A percentile compares a stretch with the other conserved stretches of the same genome.
Conservation (phyloP, 352 stramenopile genomes). For the Phytophthora agathidicida region DNA sequence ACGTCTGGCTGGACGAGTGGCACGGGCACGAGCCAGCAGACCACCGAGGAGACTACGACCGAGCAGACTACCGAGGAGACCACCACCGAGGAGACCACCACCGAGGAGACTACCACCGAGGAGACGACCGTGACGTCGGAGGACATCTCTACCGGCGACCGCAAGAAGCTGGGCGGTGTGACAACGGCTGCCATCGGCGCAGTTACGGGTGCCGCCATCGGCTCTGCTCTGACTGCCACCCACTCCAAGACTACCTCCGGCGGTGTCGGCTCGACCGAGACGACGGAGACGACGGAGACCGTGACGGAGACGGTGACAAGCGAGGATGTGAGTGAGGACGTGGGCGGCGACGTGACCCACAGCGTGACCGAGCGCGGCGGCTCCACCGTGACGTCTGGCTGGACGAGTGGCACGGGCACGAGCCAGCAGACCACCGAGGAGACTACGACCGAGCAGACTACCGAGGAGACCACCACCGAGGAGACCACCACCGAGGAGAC, state of each 20-base stretch:
- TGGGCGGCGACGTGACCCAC: not conserved
- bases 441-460: not conserved
- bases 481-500: not conserved
- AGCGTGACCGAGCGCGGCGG: not conserved
- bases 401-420: not conserved
- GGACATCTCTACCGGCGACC: not conserved
- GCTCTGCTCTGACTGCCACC: not conserved
- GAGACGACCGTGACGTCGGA: not conserved
- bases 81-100: not conserved
- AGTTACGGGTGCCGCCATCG: not conserved
- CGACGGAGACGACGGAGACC: not conserved
- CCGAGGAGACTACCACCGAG: not conserved
- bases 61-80: not conserved
- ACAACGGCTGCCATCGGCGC: not conserved
- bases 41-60: not conserved
- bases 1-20: not conserved
- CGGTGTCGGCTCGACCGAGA: not conserved
- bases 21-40: not conserved
- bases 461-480: not conserved
- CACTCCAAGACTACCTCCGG: not conserved
- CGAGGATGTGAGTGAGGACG: not conserved
- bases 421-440: not conserved
- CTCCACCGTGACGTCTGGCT: not conserved
- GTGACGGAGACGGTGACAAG: not conserved
- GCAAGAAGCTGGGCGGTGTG: not conserved